Conservation (phyloP, 1,139 yeast genomes). For the Candida albicans region DNA sequence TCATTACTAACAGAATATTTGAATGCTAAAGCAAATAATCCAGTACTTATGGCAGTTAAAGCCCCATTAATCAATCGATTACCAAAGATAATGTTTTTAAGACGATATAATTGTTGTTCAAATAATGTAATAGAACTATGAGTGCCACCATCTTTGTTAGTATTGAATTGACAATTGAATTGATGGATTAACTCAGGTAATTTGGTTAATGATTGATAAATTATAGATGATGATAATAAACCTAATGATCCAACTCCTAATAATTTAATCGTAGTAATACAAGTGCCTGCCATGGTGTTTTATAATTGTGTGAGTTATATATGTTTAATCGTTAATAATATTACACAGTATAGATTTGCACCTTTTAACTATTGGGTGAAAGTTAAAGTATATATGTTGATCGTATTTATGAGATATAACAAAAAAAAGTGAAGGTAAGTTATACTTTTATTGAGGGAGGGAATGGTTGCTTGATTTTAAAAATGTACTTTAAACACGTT, state of each 20-base stretch:
- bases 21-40: slow-evolving; percentile 44
- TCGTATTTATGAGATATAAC: background rate
- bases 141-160: background rate
- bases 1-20: slow-evolving; percentile 41
- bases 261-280: slow-evolving; percentile 50
- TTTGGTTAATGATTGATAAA: slow-evolving; percentile 33
- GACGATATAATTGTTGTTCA: slow-evolving; percentile 9
- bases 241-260: slow-evolving; percentile 57
- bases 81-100: slow-evolving; percentile 21
- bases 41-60: slow-evolving; percentile 39
- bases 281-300: slow-evolving; percentile 39
- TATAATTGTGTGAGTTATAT: too few species aligned
- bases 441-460: too few species aligned
- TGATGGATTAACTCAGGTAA: slow-evolving; percentile 39
- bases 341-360: too few species aligned
- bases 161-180: slow-evolving; percentile 18
- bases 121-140: slow-evolving; percentile 1
- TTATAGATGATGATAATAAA: slow-evolving; percentile 43
- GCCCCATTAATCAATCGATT: slow-evolving; percentile 32
- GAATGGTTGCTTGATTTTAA: too few species aligned
- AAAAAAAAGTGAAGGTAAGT: background rate
- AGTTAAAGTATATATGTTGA: too few species aligned
- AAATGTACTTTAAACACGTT: too few species aligned
- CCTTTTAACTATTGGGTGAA: too few species aligned
- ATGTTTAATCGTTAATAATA: too few species aligned